phyloP scores from a whole-genome alignment of 202 grass and related monocot species.

The Panicum virgatum region DNA sequence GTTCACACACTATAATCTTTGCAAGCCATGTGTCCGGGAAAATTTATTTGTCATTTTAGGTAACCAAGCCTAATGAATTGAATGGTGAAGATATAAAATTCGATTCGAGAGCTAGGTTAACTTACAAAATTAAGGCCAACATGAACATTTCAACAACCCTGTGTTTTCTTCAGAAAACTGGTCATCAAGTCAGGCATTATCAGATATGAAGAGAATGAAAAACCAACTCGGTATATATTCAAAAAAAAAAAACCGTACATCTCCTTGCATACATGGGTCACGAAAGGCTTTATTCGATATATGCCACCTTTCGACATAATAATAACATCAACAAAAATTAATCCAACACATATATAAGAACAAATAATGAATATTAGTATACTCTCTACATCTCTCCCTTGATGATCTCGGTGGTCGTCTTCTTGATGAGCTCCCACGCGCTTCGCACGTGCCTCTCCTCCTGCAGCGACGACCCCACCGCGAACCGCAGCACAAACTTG shows the following conservation, averaged over 20 bases:
- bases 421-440: conserved; percentile 48
- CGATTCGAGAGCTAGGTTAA: neutral
- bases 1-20: neutral
- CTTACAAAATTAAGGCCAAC: neutral
- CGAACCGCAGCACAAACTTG: conserved; percentile 66
- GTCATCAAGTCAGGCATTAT: neutral
- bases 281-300: conserved; percentile 1
- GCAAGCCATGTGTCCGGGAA: no score
- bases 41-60: no score
- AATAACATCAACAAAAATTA: neutral
- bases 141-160: neutral
- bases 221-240: neutral
- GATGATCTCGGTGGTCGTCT: conserved; percentile 18
- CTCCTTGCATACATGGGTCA: neutral
- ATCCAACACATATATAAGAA: neutral
- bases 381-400: neutral
- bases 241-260: neutral
- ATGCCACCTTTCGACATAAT: neutral
- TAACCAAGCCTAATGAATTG: neutral
- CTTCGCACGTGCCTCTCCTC: conserved; percentile 54
- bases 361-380: neutral
- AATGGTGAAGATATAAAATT: neutral
- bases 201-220: neutral
- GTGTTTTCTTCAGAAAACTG: neutral
- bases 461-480: conserved; percentile 64